Conservation (phyloP, 257 asterid species). For the Solanum infundibuliforme region DNA sequence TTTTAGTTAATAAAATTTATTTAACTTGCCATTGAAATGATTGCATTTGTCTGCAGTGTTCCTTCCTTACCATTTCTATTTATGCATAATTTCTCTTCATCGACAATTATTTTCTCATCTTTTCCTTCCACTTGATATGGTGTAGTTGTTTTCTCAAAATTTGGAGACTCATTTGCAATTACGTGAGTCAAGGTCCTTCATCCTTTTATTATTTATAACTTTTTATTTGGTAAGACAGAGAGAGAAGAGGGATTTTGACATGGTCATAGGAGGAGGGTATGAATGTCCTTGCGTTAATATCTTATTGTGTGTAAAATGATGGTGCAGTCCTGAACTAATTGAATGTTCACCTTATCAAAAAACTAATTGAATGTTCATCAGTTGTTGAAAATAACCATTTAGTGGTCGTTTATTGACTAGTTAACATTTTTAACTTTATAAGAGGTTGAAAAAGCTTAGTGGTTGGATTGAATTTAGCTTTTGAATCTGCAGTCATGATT, state of each 20-base stretch:
- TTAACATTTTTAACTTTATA: not conserved
- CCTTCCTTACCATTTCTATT: not conserved
- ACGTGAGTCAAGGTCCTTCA: not conserved
- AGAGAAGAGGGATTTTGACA: not conserved
- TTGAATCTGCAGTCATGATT: not conserved
- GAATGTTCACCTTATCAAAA: not conserved
- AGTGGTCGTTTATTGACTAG: not conserved
- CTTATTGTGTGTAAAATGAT: not conserved
- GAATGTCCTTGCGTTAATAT: not conserved
- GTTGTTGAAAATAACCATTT: not conserved
- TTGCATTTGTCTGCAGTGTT: not conserved
- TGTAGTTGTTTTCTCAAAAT: not conserved
- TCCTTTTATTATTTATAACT: not conserved
- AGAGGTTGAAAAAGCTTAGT: not conserved
- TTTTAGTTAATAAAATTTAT: not conserved
- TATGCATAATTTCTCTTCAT: not conserved
- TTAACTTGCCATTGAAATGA: not conserved
- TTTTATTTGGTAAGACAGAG: not conserved
- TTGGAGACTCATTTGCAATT: not conserved
- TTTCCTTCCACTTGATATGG: not conserved
- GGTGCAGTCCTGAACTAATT: not conserved
- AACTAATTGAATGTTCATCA: not conserved
- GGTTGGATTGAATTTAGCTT: not conserved
- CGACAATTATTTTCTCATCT: not conserved
- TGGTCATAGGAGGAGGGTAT: not conserved